These are phyloP conservation scores for Trebouxiophyceae sp. DNA, from an alignment of 163 green algal species.

Conservation along the genomic window DNA sequence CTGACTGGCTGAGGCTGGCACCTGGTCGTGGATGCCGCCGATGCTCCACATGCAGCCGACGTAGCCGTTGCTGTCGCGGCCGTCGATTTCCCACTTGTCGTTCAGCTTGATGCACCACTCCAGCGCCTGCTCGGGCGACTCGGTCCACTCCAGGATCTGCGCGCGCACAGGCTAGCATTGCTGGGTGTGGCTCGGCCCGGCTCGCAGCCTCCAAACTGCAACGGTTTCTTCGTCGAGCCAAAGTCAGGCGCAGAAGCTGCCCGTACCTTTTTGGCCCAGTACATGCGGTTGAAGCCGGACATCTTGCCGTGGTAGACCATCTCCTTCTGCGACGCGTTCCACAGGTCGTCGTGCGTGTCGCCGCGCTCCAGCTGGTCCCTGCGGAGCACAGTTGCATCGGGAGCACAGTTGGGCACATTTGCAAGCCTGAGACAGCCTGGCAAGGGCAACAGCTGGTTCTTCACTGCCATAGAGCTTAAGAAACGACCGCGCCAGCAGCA, in stretches of 20 bases:
- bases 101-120: slow-evolving; percentile 58
- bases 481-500: too few species aligned
- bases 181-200: too few species aligned
- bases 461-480: too few species aligned
- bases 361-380: slow-evolving; percentile 79
- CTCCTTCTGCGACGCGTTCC: slow-evolving; percentile 96
- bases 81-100: slow-evolving; percentile 86
- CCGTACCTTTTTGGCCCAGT: slow-evolving; percentile 95
- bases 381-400: too few species aligned
- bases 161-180: not conserved
- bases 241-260: not conserved
- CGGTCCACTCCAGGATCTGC: slow-evolving; percentile 81
- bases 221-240: not conserved
- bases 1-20: too few species aligned
- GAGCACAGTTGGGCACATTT: too few species aligned
- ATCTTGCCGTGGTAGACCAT: slow-evolving; percentile 93
- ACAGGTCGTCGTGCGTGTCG: slow-evolving; percentile 92
- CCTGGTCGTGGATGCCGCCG: slow-evolving; percentile 93
- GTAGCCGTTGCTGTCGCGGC: slow-evolving; percentile 92
- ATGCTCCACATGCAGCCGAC: slow-evolving; percentile 97
- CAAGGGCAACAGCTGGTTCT: too few species aligned
- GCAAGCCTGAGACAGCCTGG: too few species aligned
- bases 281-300: slow-evolving; percentile 99
- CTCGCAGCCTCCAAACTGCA: not conserved
- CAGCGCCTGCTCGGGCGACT: slow-evolving; percentile 68